Base-by-base conservation (phyloP, 192 early-diverging fungal species). In the Backusella macrospora region DNA sequence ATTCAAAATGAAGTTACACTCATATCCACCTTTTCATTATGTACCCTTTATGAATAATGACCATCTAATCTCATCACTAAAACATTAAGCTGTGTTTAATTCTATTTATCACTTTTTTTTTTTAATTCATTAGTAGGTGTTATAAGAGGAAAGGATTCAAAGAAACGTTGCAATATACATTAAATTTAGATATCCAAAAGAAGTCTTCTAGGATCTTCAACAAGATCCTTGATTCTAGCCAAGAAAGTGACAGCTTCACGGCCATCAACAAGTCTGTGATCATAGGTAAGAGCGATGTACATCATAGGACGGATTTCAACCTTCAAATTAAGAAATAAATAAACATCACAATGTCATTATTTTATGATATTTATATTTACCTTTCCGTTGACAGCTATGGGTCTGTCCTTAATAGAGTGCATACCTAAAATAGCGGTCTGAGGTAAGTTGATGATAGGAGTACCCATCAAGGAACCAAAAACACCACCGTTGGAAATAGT, bases 401-500 rank as follows among this genome's bases (percentile, higher is more conserved):
- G 91, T 76, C 98, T 90, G 76, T 99, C 98, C 87, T 99, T 99
- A 76, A 93, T 94, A 47, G 92, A 95, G 84, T 99, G 98, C 98
- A 99, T 99, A 45, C 98, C 98, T 73, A 99, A 86, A 72, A 99
- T 98, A 49, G 95, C 98, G 48, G 91, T 88, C 83, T 99, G 98
- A 65, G 98, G 98, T 81, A 92, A 84, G 87, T 99, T 99, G 83
- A 99, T 97, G 81, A 99, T 98, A 65, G 98, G 98, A 13, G 98
- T 99, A 47, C 98, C 98, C 81, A 90, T 92, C 71, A 99, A 83
- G 34, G 98, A 99, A 45, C 98, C 98, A 83, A 96, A 99, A 46
- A 98, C 95, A 59, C 98, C 98, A 70, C 98, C 98, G 89, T 99
- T 99, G 43, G 96, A 98, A 69, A 99, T 96, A 73, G 98, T 99